Evolutionary conservation across 305 asterid genomes (phyloP).

Genomic region (Fraxinus dipetala): DNA sequence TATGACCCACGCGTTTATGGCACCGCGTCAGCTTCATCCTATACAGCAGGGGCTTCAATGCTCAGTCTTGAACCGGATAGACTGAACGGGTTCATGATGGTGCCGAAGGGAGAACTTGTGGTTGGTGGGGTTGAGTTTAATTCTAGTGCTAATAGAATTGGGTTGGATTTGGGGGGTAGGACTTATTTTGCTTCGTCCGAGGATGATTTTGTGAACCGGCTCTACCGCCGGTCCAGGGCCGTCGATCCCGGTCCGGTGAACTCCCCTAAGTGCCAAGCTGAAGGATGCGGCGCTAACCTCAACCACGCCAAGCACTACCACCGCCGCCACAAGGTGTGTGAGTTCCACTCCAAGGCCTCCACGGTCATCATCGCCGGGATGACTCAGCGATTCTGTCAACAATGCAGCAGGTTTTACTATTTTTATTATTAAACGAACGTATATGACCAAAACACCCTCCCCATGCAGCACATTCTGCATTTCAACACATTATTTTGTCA

Average conservation of each 20-base stretch:
- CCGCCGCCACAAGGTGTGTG: conserved; percentile 97
- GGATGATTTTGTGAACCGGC: conserved; percentile 92
- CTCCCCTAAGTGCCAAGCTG: conserved; percentile 84
- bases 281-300: conserved; percentile 88
- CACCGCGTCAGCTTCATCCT: conserved; percentile 15
- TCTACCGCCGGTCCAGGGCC: conserved; percentile 74
- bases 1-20: conserved; percentile 35
- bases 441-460: conserved; percentile 20
- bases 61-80: conserved; percentile 39
- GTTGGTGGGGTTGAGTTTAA: conserved; percentile 36
- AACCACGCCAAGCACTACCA: conserved; percentile 90
- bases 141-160: conserved; percentile 49
- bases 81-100: conserved; percentile 44
- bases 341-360: conserved; percentile 88
- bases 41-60: conserved; percentile 13
- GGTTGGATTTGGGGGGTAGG: conserved; percentile 82
- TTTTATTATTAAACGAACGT: not conserved
- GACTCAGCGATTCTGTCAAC: conserved; percentile 98
- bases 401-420: conserved; percentile 79
- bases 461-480: conserved; percentile 12
- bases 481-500: not conserved
- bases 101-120: conserved; percentile 72
- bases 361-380: conserved; percentile 82
- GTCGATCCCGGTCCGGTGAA: conserved; percentile 64
- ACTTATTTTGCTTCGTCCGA: conserved; percentile 87